phyloP scores from a whole-genome alignment of 148 eudicot genomes.

The Spergularia bocconei region DNA sequence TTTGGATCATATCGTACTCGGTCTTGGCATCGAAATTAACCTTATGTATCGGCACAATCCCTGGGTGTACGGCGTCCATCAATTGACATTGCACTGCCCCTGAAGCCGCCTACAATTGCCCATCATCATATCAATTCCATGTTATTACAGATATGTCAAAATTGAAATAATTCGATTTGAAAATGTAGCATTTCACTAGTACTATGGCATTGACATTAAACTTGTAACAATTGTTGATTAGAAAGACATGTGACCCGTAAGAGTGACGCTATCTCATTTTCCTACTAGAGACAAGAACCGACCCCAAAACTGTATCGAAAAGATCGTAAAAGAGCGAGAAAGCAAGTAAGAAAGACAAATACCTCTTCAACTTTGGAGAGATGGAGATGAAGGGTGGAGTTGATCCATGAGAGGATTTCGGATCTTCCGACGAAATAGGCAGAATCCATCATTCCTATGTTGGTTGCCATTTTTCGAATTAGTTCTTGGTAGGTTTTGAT shows the following conservation, averaged over 20 bases:
- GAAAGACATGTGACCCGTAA: too few species aligned
- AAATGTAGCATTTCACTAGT: too few species aligned
- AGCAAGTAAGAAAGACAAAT: background rate
- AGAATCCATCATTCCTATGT: slow-evolving; percentile 84
- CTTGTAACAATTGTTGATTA: too few species aligned
- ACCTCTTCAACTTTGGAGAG: slow-evolving; percentile 98
- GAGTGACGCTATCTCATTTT: too few species aligned
- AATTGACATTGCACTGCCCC: slow-evolving; percentile 96
- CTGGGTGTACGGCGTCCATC: slow-evolving; percentile 88
- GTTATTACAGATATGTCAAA: too few species aligned
- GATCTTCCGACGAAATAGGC: slow-evolving; percentile 93
- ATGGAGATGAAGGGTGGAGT: slow-evolving; percentile 73
- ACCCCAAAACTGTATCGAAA: too few species aligned
- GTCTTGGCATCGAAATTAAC: slow-evolving; percentile 90
- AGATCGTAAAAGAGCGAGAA: background rate
- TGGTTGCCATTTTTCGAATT: slow-evolving; percentile 53
- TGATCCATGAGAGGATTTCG: slow-evolving; percentile 86
- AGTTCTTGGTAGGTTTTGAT: slow-evolving; percentile 1
- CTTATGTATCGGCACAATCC: slow-evolving; percentile 86
- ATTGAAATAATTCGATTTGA: too few species aligned
- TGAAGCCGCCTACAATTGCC: slow-evolving; percentile 57
- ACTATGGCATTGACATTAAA: too few species aligned
- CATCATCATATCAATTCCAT: background rate
- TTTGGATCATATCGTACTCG: slow-evolving; percentile 92
- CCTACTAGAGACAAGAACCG: background rate